Percentiles rank a stretch among this genome's conserved stretches.
Evolutionary conservation across 2,329 filamentous ascomycete genomes (phyloP).

Genomic region (Fusarium nodosum): DNA sequence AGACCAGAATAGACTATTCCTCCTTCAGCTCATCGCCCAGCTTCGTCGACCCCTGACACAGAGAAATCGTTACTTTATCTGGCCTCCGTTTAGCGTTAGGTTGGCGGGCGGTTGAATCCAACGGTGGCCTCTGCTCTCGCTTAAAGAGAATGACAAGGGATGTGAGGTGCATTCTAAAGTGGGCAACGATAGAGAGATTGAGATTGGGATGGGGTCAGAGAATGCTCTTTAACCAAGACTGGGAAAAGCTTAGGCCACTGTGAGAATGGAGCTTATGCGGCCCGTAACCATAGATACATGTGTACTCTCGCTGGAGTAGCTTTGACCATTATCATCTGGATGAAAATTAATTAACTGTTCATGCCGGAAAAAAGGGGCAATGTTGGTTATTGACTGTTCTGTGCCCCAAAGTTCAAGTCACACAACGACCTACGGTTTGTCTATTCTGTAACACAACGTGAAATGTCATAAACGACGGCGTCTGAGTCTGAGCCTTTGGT

Average conservation of each 20-base stretch:
- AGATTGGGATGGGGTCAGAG: constrained; percentile 27
- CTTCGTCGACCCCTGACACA: constrained; percentile 41
- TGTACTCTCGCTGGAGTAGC: constrained; percentile 5
- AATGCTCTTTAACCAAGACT: constrained; percentile 8
- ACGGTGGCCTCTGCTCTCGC: constrained; percentile 45
- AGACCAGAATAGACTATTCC: constrained; percentile 37
- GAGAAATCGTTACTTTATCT: constrained; percentile 23
- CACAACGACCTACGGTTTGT: constrained; percentile 15
- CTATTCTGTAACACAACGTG: constrained; percentile 29
- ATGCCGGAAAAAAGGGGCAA: constrained; percentile 12
- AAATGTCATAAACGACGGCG: constrained; percentile 28
- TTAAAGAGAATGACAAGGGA: constrained; percentile 36
- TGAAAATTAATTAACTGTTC: constrained; percentile 3
- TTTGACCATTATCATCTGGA: background rate
- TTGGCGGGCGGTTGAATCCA: constrained; percentile 39
- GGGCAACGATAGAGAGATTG: constrained; percentile 23
- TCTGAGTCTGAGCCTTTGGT: constrained; percentile 2
- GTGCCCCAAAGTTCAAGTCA: constrained; percentile 5
- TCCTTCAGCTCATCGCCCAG: constrained; percentile 33
- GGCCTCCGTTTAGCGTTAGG: constrained; percentile 32
- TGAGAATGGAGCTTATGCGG: constrained; percentile 31
- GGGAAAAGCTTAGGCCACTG: constrained; percentile 33
- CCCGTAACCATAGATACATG: constrained; percentile 18
- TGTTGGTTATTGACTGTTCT: constrained; percentile 4
- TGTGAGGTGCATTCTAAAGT: constrained; percentile 35